phyloP scores from a whole-genome alignment of 352 stramenopile genomes.

The Aphanomyces astaci region DNA sequence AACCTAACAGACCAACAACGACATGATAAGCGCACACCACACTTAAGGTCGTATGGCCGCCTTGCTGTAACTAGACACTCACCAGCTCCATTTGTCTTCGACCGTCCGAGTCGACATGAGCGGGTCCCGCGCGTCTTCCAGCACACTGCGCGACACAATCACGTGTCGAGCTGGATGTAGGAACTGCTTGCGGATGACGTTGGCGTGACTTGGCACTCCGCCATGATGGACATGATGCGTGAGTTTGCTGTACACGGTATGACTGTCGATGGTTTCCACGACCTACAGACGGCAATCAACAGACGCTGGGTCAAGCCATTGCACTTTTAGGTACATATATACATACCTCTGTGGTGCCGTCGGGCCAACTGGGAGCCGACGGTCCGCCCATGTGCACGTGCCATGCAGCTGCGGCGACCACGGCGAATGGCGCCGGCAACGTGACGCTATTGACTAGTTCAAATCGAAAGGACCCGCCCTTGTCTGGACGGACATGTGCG shows the following conservation, averaged over 20 bases:
- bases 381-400: neutral
- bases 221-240: neutral
- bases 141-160: slow-evolving; percentile 13
- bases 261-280: neutral
- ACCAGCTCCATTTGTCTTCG: slow-evolving; percentile 16
- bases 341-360: too few species aligned
- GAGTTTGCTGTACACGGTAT: slow-evolving; percentile 1
- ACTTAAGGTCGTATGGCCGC: too few species aligned
- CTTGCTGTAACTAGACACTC: too few species aligned
- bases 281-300: neutral
- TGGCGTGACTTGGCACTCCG: neutral
- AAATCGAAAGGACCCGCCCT: neutral
- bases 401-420: neutral
- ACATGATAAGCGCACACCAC: too few species aligned
- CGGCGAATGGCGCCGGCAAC: neutral
- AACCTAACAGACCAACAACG: neutral
- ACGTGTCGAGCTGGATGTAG: neutral
- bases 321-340: too few species aligned
- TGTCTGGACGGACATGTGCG: too few species aligned
- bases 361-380: too few species aligned
- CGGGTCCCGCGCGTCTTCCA: slow-evolving; percentile 5
- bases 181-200: neutral
- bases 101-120: neutral
- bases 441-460: neutral
- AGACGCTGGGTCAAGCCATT: neutral